Evolutionary conservation across 371 early-diverging fungal species (phyloP).

Genomic region (Apophysomyces sp.): DNA sequence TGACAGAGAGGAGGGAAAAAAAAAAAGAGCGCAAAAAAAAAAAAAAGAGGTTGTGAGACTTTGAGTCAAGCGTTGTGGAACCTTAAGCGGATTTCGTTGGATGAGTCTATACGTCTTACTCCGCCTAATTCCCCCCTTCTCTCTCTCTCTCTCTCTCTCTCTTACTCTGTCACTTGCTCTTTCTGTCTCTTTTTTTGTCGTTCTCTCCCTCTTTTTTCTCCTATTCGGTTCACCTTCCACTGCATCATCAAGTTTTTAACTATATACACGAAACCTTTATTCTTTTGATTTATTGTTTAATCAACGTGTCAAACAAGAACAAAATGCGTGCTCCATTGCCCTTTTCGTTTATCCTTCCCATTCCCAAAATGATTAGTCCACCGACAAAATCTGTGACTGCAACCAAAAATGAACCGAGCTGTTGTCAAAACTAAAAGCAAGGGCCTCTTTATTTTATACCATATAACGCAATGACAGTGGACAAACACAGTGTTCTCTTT

Average conservation of each 20-base stretch:
- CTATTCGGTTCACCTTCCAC: background rate
- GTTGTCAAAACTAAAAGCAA: background rate
- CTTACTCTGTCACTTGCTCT: background rate
- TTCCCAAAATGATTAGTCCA: background rate
- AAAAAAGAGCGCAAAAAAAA: conserved; percentile 9
- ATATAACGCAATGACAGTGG: background rate
- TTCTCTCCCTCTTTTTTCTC: background rate
- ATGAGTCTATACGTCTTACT: no score
- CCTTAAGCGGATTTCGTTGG: background rate
- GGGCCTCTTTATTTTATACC: background rate
- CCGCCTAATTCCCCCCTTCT: no score
- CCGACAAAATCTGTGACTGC: background rate
- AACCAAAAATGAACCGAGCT: background rate
- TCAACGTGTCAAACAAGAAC: background rate
- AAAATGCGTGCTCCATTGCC: background rate
- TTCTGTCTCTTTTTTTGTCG: background rate
- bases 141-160: background rate
- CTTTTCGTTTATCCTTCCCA: background rate
- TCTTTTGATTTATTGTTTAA: background rate
- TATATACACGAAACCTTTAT: background rate
- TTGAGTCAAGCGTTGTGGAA: background rate
- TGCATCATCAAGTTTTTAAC: conserved; percentile 1
- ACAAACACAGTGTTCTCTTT: conserved; percentile 60
- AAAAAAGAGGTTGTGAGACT: background rate
- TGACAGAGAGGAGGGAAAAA: conserved; percentile 3